These are phyloP conservation scores for Hyphopichia fennica DNA, from an alignment of 1,139 yeast species.

Conservation along the genomic window DNA sequence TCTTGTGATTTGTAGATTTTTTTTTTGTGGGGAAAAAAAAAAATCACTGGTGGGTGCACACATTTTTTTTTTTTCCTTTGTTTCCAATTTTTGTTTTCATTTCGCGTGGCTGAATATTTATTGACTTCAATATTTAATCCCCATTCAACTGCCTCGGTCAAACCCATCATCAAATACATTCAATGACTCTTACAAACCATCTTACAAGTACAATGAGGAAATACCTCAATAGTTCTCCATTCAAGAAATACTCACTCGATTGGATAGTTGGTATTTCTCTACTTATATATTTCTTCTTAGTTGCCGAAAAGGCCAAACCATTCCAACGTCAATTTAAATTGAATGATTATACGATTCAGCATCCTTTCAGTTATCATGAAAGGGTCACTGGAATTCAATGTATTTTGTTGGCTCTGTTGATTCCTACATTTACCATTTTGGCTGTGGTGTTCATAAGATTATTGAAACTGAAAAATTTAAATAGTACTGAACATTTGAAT, in stretches of 20 bases:
- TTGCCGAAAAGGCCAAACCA: slow-evolving; percentile 28
- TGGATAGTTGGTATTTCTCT: slow-evolving; percentile 22
- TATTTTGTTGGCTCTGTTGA: slow-evolving; percentile 7
- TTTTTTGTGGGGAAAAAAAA: too few species aligned
- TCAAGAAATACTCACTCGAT: slow-evolving; percentile 18
- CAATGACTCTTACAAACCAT: background rate
- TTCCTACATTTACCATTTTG: slow-evolving; percentile 5
- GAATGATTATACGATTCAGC: slow-evolving; percentile 26
- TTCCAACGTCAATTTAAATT: slow-evolving; percentile 24
- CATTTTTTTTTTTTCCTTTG: background rate
- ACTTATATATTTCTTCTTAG: slow-evolving; percentile 20
- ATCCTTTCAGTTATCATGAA: slow-evolving; percentile 35
- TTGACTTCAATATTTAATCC: too few species aligned
- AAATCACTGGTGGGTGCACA: too few species aligned
- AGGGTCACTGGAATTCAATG: slow-evolving; percentile 20
- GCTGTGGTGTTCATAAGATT: background rate
- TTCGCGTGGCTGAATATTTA: too few species aligned
- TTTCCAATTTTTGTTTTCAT: background rate
- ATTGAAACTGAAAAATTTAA: background rate
- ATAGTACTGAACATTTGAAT: slow-evolving; percentile 1
- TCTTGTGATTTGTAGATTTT: too few species aligned
- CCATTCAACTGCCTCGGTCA: too few species aligned
- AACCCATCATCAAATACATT: too few species aligned
- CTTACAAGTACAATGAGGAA: background rate
- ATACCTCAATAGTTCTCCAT: slow-evolving; percentile 4